A percentile compares a stretch with the other conserved stretches of the same genome.
phyloP scores from a whole-genome alignment of 768 basidiomycete genomes.

The Calocybe indica region DNA sequence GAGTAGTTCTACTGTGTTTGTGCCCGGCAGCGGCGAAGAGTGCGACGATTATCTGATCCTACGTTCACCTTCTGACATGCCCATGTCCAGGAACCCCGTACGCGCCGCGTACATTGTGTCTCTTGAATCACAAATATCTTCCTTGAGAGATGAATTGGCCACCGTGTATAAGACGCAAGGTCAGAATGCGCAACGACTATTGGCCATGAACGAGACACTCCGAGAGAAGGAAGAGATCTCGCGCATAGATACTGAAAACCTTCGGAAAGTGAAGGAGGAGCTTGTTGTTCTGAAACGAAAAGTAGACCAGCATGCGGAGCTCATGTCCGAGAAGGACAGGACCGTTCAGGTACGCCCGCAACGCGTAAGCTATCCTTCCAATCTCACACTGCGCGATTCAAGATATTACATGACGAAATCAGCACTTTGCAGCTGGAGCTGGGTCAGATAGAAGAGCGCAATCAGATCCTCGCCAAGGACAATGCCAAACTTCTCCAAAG shows the following conservation, averaged over 20 bases:
- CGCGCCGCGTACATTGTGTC: slow-evolving; percentile 86
- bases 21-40: slow-evolving; percentile 67
- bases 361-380: slow-evolving; percentile 18
- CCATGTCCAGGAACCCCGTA: slow-evolving; percentile 63
- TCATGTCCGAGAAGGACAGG: slow-evolving; percentile 85
- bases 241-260: slow-evolving; percentile 73
- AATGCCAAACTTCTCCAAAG: slow-evolving; percentile 94
- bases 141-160: slow-evolving; percentile 86
- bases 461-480: slow-evolving; percentile 81
- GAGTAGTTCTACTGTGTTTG: slow-evolving; percentile 55
- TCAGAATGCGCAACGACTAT: slow-evolving; percentile 88
- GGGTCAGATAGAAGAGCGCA: slow-evolving; percentile 82
- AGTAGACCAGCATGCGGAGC: slow-evolving; percentile 77
- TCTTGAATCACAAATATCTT: slow-evolving; percentile 90
- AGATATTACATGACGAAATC: slow-evolving; percentile 96
- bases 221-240: slow-evolving; percentile 89
- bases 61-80: slow-evolving; percentile 11
- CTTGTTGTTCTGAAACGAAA: slow-evolving; percentile 62
- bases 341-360: slow-evolving; percentile 65
- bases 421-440: slow-evolving; percentile 88
- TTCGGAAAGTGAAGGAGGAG: slow-evolving; percentile 75
- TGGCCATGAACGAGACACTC: slow-evolving; percentile 92
- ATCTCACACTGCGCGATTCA: background rate
- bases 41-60: slow-evolving; percentile 21
- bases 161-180: slow-evolving; percentile 95